Conservation (phyloP, 2,329 filamentous ascomycete genomes). For the Pseudogymnoascus sp. region DNA sequence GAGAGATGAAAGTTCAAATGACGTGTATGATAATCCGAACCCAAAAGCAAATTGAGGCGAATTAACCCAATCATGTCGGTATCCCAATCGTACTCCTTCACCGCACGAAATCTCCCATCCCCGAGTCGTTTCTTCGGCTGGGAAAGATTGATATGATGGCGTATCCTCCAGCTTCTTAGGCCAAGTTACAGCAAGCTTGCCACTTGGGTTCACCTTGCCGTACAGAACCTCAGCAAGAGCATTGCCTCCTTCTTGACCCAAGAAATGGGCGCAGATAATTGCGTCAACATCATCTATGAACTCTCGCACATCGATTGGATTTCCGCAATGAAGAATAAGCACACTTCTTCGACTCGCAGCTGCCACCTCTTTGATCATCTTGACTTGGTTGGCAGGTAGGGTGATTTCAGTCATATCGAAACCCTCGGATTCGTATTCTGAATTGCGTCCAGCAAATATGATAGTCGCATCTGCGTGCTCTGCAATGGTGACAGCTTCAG, state of each 20-base stretch:
- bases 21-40: constrained; percentile 10
- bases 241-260: constrained; percentile 55
- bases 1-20: not conserved
- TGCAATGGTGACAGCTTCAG: constrained; percentile 14
- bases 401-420: constrained; percentile 6
- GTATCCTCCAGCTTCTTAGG: constrained; percentile 33
- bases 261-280: constrained; percentile 49
- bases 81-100: not conserved
- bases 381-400: constrained; percentile 13
- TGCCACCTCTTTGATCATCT: constrained; percentile 17
- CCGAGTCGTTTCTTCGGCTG: not conserved
- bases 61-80: not conserved
- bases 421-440: constrained; percentile 15
- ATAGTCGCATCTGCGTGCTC: constrained; percentile 12
- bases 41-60: not conserved
- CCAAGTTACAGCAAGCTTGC: constrained; percentile 47
- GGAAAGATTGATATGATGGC: not conserved
- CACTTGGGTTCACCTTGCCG: constrained; percentile 57
- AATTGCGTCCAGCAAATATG: constrained; percentile 15
- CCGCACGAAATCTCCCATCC: not conserved
- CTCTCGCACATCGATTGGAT: constrained; percentile 16
- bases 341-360: constrained; percentile 14
- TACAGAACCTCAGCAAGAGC: constrained; percentile 70
- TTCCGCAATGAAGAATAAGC: constrained; percentile 17
- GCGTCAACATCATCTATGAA: constrained; percentile 45